A percentile compares a stretch with the other conserved stretches of the same genome.
Conservation (phyloP, 2,329 filamentous ascomycete genomes). For the Trichoderma sp. region DNA sequence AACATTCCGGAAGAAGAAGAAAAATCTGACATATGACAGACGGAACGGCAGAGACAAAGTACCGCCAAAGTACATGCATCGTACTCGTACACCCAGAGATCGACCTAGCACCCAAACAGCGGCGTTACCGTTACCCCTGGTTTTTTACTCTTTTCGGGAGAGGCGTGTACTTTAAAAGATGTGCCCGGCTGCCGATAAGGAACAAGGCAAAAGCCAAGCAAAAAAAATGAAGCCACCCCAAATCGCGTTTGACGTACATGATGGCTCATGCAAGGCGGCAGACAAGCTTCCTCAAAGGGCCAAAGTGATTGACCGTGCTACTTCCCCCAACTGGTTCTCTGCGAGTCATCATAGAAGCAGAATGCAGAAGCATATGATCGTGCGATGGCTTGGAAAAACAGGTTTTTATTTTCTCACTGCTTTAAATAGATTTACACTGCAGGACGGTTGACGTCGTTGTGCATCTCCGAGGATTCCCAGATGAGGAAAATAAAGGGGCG, state of each 20-base stretch:
- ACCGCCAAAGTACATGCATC: background rate
- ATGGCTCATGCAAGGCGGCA: background rate
- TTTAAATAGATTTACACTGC: background rate
- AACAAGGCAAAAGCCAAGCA: background rate
- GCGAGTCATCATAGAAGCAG: background rate
- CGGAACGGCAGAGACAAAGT: background rate
- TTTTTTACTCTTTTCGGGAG: background rate
- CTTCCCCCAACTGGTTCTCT: background rate
- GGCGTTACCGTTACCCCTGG: background rate
- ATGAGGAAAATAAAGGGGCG: background rate
- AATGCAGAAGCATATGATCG: background rate
- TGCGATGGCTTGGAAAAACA: background rate
- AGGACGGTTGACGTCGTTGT: constrained; percentile 1
- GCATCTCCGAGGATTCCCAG: background rate
- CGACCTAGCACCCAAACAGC: background rate
- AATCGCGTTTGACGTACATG: background rate
- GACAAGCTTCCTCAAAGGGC: background rate
- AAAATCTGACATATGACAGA: constrained; percentile 8
- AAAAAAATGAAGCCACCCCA: background rate
- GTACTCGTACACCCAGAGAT: background rate
- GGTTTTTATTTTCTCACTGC: background rate
- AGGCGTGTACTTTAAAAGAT: background rate
- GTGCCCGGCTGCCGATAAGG: background rate
- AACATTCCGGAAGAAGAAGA: background rate
- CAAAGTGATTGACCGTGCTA: background rate